A percentile compares a stretch with the other conserved stretches of the same genome.
Evolutionary conservation across 495 filamentous ascomycete genomes (phyloP).

Genomic region (Talaromyces thailandensis): DNA sequence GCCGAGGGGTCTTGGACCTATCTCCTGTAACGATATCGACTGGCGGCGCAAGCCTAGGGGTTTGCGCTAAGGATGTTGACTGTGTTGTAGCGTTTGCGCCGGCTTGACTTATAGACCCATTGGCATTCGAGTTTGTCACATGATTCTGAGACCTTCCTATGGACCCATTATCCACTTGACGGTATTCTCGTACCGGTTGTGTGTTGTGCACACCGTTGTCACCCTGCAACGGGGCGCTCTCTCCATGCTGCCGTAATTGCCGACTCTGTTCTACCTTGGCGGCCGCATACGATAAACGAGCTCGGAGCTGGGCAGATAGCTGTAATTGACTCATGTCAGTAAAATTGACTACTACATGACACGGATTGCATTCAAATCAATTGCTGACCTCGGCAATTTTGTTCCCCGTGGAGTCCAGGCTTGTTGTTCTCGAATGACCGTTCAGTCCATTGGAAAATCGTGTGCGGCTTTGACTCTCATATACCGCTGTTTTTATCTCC

Average conservation of each 20-base stretch:
- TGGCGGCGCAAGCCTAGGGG: slow-evolving; percentile 47
- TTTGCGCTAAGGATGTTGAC: slow-evolving; percentile 1
- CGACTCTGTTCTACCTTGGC: slow-evolving; percentile 84
- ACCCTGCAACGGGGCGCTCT: not conserved
- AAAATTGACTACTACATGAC: not conserved
- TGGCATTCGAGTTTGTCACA: not conserved
- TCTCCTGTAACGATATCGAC: slow-evolving; percentile 39
- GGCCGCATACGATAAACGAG: slow-evolving; percentile 80
- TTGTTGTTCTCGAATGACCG: slow-evolving; percentile 59
- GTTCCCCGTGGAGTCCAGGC: slow-evolving; percentile 49
- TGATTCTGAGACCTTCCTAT: slow-evolving; percentile 3
- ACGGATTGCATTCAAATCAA: not conserved
- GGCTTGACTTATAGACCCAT: not conserved
- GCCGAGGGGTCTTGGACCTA: slow-evolving; percentile 17
- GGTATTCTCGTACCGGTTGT: not conserved
- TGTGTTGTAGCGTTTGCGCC: not conserved
- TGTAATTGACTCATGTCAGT: slow-evolving; percentile 20
- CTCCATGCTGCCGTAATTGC: slow-evolving; percentile 42
- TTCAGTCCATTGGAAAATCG: not conserved
- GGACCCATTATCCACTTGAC: slow-evolving; percentile 7
- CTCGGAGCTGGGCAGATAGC: slow-evolving; percentile 67
- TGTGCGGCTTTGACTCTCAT: not conserved
- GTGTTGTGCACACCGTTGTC: not conserved
- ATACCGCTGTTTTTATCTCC: slow-evolving; percentile 41
- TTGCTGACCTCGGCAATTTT: slow-evolving; percentile 65